Evolutionary conservation across 2,329 filamentous ascomycete species (phyloP).

Genomic region (Hymenoscyphus infarciens): DNA sequence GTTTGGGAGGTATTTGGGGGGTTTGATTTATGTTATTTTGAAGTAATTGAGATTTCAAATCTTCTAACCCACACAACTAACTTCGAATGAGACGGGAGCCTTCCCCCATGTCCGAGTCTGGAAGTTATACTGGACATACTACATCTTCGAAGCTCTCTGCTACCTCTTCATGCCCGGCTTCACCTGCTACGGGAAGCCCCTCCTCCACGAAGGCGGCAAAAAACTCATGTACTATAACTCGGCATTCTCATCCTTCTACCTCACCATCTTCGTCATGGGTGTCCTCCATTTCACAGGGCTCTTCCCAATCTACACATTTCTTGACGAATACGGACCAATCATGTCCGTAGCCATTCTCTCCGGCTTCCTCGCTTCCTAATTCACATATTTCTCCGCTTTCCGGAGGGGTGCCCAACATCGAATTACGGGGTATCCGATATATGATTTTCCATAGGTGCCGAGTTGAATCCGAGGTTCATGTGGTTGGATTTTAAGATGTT

Average conservation of each 20-base stretch:
- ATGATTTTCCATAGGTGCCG: conserved; percentile 92
- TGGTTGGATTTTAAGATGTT: conserved; percentile 93
- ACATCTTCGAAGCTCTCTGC: conserved; percentile 76
- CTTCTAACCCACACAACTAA: background rate
- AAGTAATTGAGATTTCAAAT: background rate
- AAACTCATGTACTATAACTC: conserved; percentile 95
- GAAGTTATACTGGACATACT: conserved; percentile 92
- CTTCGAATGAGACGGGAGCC: conserved; percentile 67
- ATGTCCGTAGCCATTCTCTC: conserved; percentile 91
- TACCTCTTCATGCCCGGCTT: conserved; percentile 88
- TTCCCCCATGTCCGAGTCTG: conserved; percentile 81
- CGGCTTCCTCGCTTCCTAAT: conserved; percentile 78
- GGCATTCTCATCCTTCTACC: conserved; percentile 81
- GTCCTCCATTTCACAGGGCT: conserved; percentile 74
- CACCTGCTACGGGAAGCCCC: conserved; percentile 81
- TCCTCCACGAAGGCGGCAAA: conserved; percentile 77
- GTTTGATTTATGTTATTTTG: conserved; percentile 42
- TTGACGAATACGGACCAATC: conserved; percentile 92
- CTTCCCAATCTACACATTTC: conserved; percentile 85
- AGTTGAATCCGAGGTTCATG: conserved; percentile 83
- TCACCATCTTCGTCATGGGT: conserved; percentile 70
- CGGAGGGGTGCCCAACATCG: conserved; percentile 79
- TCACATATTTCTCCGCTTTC: conserved; percentile 84
- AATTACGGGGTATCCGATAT: conserved; percentile 80
- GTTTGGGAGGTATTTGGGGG: conserved; percentile 68